Conservation (phyloP, 2,329 filamentous ascomycete genomes). For the Pseudogymnoascus sp. region DNA sequence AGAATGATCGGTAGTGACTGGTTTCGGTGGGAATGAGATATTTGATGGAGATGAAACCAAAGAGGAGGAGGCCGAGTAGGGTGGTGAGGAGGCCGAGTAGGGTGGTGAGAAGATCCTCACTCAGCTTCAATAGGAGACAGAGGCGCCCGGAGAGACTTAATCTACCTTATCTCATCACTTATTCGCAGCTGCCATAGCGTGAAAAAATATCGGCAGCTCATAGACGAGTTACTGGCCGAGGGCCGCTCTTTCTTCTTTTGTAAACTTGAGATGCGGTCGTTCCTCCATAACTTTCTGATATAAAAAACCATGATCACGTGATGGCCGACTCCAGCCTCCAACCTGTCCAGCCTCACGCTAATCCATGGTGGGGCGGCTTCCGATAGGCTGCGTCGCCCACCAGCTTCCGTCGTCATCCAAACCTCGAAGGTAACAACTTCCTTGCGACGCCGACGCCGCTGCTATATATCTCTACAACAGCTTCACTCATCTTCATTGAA, state of each 20-base stretch:
- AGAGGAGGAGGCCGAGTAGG: not conserved
- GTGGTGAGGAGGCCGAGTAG: constrained; percentile 1
- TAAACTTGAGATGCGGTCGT: not conserved
- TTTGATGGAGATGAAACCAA: constrained; percentile 5
- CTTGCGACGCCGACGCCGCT: not conserved
- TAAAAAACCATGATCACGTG: not conserved
- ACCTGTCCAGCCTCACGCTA: constrained; percentile 3
- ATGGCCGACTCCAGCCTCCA: not conserved
- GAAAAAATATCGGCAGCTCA: not conserved
- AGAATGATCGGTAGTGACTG: not conserved
- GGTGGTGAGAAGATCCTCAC: not conserved
- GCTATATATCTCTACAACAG: constrained; percentile 7
- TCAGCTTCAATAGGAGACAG: not conserved
- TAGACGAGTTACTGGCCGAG: not conserved
- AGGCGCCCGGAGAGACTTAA: not conserved
- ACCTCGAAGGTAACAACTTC: constrained; percentile 10
- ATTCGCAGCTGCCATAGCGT: not conserved
- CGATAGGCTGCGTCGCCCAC: constrained; percentile 9
- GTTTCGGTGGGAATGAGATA: not conserved
- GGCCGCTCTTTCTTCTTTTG: constrained; percentile 2
- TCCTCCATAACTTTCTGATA: not conserved
- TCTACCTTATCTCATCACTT: not conserved
- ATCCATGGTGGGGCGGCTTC: constrained; percentile 8
- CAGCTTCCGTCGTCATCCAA: constrained; percentile 10
- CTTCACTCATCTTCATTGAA: not conserved